Conservation (phyloP, 139 green algal species). For the Yamagishiella unicocca region DNA sequence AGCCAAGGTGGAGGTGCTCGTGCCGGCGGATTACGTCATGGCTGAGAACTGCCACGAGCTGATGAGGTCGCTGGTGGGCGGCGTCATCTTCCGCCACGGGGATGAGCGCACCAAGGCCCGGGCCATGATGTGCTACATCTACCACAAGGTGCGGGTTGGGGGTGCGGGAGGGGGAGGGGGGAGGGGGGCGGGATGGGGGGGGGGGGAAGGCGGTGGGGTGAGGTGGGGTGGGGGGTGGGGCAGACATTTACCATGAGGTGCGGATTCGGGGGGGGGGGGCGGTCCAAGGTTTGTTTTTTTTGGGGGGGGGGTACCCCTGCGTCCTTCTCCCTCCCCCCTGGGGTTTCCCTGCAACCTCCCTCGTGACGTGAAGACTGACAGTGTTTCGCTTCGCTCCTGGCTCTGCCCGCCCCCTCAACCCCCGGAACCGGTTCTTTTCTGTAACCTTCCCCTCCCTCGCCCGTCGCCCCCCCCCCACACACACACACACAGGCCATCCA, state of each 20-base stretch:
- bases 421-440: no score
- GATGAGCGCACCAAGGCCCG: constrained; percentile 98
- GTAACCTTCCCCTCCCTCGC: not conserved
- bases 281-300: no score
- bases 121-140: constrained; percentile 97
- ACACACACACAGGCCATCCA: constrained; percentile 70
- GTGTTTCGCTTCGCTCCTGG: no score
- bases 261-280: no score
- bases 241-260: no score
- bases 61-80: constrained; percentile 74
- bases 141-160: constrained; percentile 72
- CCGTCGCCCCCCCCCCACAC: not conserved
- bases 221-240: no score
- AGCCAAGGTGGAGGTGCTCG: constrained; percentile 36
- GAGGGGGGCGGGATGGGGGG: not conserved
- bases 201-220: no score
- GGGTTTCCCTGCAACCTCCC: no score
- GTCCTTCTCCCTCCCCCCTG: no score
- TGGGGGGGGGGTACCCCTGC: no score
- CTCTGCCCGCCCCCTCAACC: no score
- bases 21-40: constrained; percentile 85
- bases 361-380: no score
- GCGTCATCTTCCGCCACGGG: constrained; percentile 88
- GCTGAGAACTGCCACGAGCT: constrained; percentile 69
- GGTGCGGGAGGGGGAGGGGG: not conserved